Percentiles rank a stretch among this genome's conserved stretches.
phyloP scores from a whole-genome alignment of 176 grass and related monocot genomes.

The Calamus simplicifolius region DNA sequence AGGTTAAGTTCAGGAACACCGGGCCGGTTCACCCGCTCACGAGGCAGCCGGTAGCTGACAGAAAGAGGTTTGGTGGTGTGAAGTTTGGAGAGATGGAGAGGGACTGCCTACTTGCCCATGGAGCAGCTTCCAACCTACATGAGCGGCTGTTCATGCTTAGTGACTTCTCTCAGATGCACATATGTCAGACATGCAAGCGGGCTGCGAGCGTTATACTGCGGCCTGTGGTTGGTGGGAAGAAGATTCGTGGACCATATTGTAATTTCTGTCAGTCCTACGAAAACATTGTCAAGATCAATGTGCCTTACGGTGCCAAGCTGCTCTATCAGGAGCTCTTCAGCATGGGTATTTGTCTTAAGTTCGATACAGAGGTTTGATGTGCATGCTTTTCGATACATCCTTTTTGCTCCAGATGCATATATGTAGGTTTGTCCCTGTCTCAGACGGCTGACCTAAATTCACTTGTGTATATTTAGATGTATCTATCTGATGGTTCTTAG shows the following conservation, averaged over 20 bases:
- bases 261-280: slow-evolving; percentile 59
- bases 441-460: too few species aligned
- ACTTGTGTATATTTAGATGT: too few species aligned
- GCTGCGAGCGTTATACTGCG: slow-evolving; percentile 73
- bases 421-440: too few species aligned
- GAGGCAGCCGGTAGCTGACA: slow-evolving; percentile 67
- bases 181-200: slow-evolving; percentile 55
- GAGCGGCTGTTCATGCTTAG: slow-evolving; percentile 81
- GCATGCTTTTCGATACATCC: too few species aligned
- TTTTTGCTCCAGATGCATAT: too few species aligned
- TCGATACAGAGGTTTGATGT: slow-evolving; percentile 54
- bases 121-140: slow-evolving; percentile 75
- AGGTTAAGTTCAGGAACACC: slow-evolving; percentile 94
- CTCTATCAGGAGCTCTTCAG: slow-evolving; percentile 93
- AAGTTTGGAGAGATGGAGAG: slow-evolving; percentile 97
- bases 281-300: slow-evolving; percentile 59
- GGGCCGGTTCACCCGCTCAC: slow-evolving; percentile 88
- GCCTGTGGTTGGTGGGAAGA: slow-evolving; percentile 34
- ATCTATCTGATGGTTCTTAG: too few species aligned
- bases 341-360: slow-evolving; percentile 92
- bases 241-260: slow-evolving; percentile 70
- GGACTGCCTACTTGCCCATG: slow-evolving; percentile 85
- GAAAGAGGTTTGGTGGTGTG: slow-evolving; percentile 82
- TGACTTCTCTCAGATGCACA: slow-evolving; percentile 74
- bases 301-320: slow-evolving; percentile 81